A percentile compares a stretch with the other conserved stretches of the same genome.
These are phyloP conservation scores for Sphagnum tenellum DNA, from an alignment of 225 moss, liverwort and hornwort genomes.

Conservation along the genomic window DNA sequence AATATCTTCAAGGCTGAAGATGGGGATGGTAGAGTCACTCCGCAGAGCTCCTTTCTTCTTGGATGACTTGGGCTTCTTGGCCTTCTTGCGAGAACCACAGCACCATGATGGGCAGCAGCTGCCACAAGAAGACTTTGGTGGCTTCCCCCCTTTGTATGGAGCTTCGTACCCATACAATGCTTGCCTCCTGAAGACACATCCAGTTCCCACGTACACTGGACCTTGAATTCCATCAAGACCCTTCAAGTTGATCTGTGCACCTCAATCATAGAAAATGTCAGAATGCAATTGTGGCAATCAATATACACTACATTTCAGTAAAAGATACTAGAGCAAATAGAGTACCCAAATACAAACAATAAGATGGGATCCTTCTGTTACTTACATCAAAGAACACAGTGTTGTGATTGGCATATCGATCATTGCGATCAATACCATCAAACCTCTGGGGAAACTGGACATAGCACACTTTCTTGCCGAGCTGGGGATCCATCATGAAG, in stretches of 20 bases:
- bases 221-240: slow-evolving; percentile 93
- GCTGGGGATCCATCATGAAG: slow-evolving; percentile 89
- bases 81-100: slow-evolving; percentile 69
- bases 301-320: not conserved
- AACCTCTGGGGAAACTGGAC: slow-evolving; percentile 96
- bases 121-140: slow-evolving; percentile 15
- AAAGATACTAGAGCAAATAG: not conserved
- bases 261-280: no score
- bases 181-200: slow-evolving; percentile 75
- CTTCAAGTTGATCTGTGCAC: slow-evolving; percentile 84
- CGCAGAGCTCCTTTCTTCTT: slow-evolving; percentile 67
- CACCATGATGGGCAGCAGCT: slow-evolving; percentile 50
- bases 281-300: no score
- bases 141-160: slow-evolving; percentile 44
- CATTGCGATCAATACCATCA: slow-evolving; percentile 92
- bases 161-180: slow-evolving; percentile 84
- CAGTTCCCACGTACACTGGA: slow-evolving; percentile 95
- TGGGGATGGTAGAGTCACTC: slow-evolving; percentile 80
- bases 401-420: slow-evolving; percentile 98
- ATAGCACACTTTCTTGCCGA: slow-evolving; percentile 83
- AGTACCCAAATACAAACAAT: not conserved
- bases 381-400: slow-evolving; percentile 96
- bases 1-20: slow-evolving; percentile 83
- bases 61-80: slow-evolving; percentile 41
- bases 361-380: not conserved